Evolutionary conservation across 1,139 yeast species (phyloP), one percentile per base, ranked within the genome.

Genomic region (Debaryomycetaceae sp.): DNA sequence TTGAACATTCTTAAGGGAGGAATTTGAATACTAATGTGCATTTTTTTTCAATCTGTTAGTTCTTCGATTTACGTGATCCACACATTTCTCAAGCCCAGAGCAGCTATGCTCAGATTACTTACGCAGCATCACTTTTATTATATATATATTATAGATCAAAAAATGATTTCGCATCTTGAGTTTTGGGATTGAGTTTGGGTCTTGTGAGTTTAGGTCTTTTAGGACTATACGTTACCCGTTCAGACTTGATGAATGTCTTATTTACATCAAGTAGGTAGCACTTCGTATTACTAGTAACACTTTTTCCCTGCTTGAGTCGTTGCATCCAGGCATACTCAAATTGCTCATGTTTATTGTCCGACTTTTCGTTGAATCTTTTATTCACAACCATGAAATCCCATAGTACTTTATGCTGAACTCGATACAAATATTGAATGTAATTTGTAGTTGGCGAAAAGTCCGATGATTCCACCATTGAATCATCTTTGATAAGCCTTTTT

Each of bases 381-480:
- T 24, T 34, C 22, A 40, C 56, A 34, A 63, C 31, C 60, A 60
- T 53, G 8, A 65, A 39, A 46, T 66, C 70, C 5, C 59, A 43
- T 6, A 60, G 39, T 6, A 47, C 36, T 5, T 36, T 39, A 9
- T 44, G 40, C 34, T 43, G 45, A 24, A 43, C 38, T 17, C 33
- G 42, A 36, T 38, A 37, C 6, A 48, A 35, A 13, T 39, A 45
- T n/a, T 36, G 23, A 6, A 33, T 9, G 4, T 47, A 44, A 20
- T 36, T 45, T 8, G 51, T 41, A 13, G 43, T 43, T 23, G 36
- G 14, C 24, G 9, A 33, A 13, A 24, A 23, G 6, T 36, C 9
- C 14, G 22, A 9, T 47, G 4, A 46, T 29, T 24, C 23, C 9
- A 1, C 36, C 37, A 6, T n/a, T n/a, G 40, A 48, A 42, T 4